phyloP scores from a whole-genome alignment of 805 yeast genomes.

The Teunomyces gatunensis region DNA sequence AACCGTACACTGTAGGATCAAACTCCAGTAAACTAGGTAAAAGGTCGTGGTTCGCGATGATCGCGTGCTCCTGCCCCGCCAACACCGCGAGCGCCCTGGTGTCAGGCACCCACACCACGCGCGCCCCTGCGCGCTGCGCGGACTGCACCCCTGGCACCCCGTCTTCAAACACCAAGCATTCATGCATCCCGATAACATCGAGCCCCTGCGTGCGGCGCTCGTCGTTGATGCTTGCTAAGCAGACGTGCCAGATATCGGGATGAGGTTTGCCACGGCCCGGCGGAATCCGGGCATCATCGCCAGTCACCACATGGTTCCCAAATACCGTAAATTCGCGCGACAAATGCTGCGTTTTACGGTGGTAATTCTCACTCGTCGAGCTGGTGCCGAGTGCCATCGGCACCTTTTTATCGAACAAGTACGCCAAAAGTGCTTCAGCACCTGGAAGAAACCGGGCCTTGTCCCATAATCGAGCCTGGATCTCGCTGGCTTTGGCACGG shows the following conservation, averaged over 20 bases:
- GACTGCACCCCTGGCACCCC: slow-evolving; percentile 89
- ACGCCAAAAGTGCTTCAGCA: slow-evolving; percentile 45
- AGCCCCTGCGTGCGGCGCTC: slow-evolving; percentile 43
- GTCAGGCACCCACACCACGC: slow-evolving; percentile 95
- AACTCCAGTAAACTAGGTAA: slow-evolving; percentile 52
- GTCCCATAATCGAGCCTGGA: slow-evolving; percentile 64
- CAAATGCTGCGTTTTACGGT: slow-evolving; percentile 72
- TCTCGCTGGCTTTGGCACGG: slow-evolving; percentile 46
- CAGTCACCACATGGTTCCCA: slow-evolving; percentile 67
- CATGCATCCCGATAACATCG: slow-evolving; percentile 60
- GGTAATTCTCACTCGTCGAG: slow-evolving; percentile 58
- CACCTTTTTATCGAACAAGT: slow-evolving; percentile 58
- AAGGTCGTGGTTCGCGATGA: slow-evolving; percentile 59
- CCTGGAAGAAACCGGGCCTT: slow-evolving; percentile 75
- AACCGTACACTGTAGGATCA: slow-evolving; percentile 15
- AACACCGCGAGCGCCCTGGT: slow-evolving; percentile 60
- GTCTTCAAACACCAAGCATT: slow-evolving; percentile 91
- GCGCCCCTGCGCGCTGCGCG: slow-evolving; percentile 78
- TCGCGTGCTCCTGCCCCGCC: slow-evolving; percentile 46
- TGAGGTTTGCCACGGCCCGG: slow-evolving; percentile 88
- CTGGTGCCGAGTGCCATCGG: slow-evolving; percentile 94
- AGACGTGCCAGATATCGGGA: slow-evolving; percentile 90
- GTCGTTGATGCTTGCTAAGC: slow-evolving; percentile 66
- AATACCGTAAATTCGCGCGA: slow-evolving; percentile 62
- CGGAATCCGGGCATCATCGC: slow-evolving; percentile 84